phyloP scores from a whole-genome alignment of 2,329 filamentous ascomycete genomes.

The Trichoderma sp. region DNA sequence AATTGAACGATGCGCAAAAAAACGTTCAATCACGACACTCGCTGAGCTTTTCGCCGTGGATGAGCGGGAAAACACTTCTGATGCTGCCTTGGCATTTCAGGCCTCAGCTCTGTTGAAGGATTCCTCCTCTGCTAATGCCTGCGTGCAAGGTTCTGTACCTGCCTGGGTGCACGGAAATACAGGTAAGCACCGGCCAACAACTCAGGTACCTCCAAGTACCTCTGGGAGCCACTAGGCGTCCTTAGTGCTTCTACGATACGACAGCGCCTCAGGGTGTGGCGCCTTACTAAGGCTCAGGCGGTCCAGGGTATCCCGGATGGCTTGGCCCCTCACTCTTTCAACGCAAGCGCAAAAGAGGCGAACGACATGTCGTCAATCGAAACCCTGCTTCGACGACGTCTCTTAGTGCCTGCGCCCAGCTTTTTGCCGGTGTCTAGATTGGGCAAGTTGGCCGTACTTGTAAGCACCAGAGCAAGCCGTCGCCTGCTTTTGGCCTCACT shows the following conservation, averaged over 20 bases:
- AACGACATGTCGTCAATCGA: slow-evolving; percentile 8
- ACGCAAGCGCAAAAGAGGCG: background rate
- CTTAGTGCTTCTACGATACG: background rate
- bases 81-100: background rate
- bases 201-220: background rate
- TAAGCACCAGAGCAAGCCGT: background rate
- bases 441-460: background rate
- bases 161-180: background rate
- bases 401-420: slow-evolving; percentile 2
- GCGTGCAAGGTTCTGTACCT: background rate
- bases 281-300: background rate
- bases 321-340: background rate
- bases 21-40: background rate
- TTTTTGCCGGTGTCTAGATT: background rate
- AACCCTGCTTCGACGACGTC: slow-evolving; percentile 3
- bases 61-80: background rate
- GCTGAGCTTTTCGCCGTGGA: background rate
- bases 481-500: background rate
- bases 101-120: background rate
- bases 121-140: background rate
- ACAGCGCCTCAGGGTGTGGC: background rate
- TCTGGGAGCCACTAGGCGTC: background rate
- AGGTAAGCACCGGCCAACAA: background rate
- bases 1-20: background rate
- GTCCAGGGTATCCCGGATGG: background rate